phyloP scores from a whole-genome alignment of 2,329 filamentous ascomycete species.

The Fusarium kyushuense region DNA sequence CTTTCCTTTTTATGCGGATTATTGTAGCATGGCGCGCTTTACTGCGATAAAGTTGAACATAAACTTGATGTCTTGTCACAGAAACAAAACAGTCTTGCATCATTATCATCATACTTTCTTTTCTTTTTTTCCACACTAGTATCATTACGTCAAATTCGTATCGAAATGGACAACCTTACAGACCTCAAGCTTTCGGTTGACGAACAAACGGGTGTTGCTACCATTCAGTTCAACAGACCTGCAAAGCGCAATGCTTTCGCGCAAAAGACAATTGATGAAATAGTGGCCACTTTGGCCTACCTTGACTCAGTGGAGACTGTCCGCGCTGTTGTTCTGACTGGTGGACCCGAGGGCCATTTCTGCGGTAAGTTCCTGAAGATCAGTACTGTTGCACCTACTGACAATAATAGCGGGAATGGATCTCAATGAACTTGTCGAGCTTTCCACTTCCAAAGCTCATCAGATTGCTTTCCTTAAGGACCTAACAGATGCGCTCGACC shows the following conservation, averaged over 20 bases:
- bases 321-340: conserved; percentile 28
- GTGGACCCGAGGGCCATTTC: conserved; percentile 33
- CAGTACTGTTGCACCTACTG: neutral
- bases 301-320: conserved; percentile 22
- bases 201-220: conserved; percentile 16
- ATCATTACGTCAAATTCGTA: neutral
- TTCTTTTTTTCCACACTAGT: neutral
- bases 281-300: conserved; percentile 22
- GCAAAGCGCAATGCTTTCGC: conserved; percentile 38
- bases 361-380: conserved; percentile 30
- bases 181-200: conserved; percentile 21
- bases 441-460: conserved; percentile 32
- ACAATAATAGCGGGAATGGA: conserved; percentile 30
- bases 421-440: conserved; percentile 31
- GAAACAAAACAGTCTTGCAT: neutral
- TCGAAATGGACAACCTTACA: conserved; percentile 27
- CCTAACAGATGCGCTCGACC: conserved; percentile 29
- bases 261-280: conserved; percentile 31
- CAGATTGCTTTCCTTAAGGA: conserved; percentile 31
- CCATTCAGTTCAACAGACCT: conserved; percentile 35
- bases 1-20: neutral
- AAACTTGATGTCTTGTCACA: conserved; percentile 12
- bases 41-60: conserved; percentile 1
- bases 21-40: neutral
- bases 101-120: neutral